These are phyloP conservation scores for Panicum miliaceum DNA, from an alignment of 176 grass and related monocot species.

Conservation along the genomic window DNA sequence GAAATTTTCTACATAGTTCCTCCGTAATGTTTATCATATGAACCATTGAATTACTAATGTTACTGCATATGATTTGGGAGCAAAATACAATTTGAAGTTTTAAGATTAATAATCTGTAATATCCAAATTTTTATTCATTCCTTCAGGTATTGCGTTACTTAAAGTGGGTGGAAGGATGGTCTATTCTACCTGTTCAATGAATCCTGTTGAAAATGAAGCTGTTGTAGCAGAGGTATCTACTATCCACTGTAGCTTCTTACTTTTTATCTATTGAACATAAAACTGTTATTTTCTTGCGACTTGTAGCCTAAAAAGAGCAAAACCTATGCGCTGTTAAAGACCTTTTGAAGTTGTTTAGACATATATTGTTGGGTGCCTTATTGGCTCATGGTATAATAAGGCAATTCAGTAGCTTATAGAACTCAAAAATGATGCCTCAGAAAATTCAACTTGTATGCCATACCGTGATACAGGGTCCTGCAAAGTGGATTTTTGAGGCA, in stretches of 20 bases:
- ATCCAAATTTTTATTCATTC: not conserved
- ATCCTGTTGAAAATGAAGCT: constrained; percentile 98
- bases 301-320: constrained; percentile 12
- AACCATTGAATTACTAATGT: constrained; percentile 4
- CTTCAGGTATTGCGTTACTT: constrained; percentile 78
- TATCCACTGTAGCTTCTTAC: constrained; percentile 10
- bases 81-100: constrained; percentile 8
- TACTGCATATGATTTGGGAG: constrained; percentile 4
- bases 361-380: constrained; percentile 10
- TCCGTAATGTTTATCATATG: constrained; percentile 6
- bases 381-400: constrained; percentile 15
- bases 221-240: constrained; percentile 75
- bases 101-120: not conserved
- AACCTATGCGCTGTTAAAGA: constrained; percentile 6
- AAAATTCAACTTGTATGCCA: not conserved
- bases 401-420: constrained; percentile 19
- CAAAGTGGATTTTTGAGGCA: not conserved
- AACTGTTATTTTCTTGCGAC: constrained; percentile 4
- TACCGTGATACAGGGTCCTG: not conserved
- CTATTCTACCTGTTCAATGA: constrained; percentile 98
- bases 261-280: not conserved
- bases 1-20: not conserved
- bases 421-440: constrained; percentile 18
- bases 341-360: constrained; percentile 1
- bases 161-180: constrained; percentile 95